Base-by-base conservation (phyloP, 140 eudicot genomes). In the Senecio squalidus region DNA sequence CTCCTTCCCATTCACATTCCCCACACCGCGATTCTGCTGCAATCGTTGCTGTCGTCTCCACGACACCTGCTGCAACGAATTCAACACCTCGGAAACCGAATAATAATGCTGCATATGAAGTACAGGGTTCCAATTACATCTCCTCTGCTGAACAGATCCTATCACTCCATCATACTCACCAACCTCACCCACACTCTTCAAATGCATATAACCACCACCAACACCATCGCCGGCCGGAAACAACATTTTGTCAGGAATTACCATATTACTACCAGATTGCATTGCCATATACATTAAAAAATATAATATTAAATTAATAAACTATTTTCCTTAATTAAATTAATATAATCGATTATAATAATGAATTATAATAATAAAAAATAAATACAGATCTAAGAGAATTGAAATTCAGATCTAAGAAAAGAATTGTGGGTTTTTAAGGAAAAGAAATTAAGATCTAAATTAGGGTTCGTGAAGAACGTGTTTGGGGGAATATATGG, bases 51-150 rank as follows among this genome's bases (percentile, higher is more conserved):
- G 84, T 51, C 76, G 76, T 68, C 64, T 84, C 68, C 71, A 66
- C 0, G 85, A 44, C 2, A 48, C 94, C 58, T 84, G 89, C 27
- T 84, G 85, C 66, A 84, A 67, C 6, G 94, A 70, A 15, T 74
- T 49, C 26, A 60, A 9, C 27, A 85, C 88, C 72, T 85, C 90
- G 4, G 83, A 71, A 43, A 82, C 83, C 16, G 95, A 76, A 64
- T 66, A 85, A 39, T 78, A 82, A 52, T 79, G 90, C 64, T 85
- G 95, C 82, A 85, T 78, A 76, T 85, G 95, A 41, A 85, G 58
- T 15, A 85, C 81, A 47, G 82, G 80, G 66, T 68, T 76, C 95
- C 95, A 85, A 33, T 78, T 82, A 41, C 74, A 74, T 68, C 95
- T 82, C 82, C 95, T 70, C 57, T 79, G 86, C 60, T 85, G 95